Base-by-base conservation (phyloP, 805 yeast species). In the Yarrowia sp. region DNA sequence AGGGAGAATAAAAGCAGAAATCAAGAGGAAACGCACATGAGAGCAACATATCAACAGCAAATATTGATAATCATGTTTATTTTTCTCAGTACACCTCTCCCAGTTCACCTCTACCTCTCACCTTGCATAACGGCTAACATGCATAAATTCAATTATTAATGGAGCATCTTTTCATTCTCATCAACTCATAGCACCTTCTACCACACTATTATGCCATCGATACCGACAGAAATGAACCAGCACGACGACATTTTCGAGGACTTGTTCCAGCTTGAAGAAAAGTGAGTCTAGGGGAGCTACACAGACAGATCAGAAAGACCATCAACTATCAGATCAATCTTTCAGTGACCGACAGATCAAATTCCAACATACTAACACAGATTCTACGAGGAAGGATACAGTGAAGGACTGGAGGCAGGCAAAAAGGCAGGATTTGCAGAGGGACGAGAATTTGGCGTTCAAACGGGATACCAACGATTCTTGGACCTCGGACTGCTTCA, bases 401-500 rank as follows among this genome's bases (percentile, higher is more conserved):
- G 78, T 61, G 95, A 91, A 71, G 98, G 97, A 0, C 83, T 83
- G 48, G 77, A 79, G 5, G 89, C 85, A 64, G 89, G 92, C 0
- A 79, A 86, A 0, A 77, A 76, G 59, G 84, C 86, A 52, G 92
- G 92, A 59, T 82, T 78, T 65, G 72, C 81, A 1, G 97, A 92
- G 75, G 98, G 97, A 0, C 89, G 88, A 74, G 92, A 91, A 74
- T 88, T 87, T 72, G 98, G 98, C 0, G 82, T 83, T 68, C 78
- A 79, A 67, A 74, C 81, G 19, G 80, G 82, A 41, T 78, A 76
- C 72, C 77, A 78, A 72, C 70, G 79, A 35, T 75, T 85, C 73
- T 72, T 91, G 1, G 75, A 90, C 0, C 75, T 92, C 0, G 98
- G 98, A 0, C 87, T 90, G 69, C 81, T 89, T 48, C 75, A 82